These are phyloP conservation scores for Saccharomycopsis lassenensis DNA, from an alignment of 805 yeast genomes.

Conservation along the genomic window DNA sequence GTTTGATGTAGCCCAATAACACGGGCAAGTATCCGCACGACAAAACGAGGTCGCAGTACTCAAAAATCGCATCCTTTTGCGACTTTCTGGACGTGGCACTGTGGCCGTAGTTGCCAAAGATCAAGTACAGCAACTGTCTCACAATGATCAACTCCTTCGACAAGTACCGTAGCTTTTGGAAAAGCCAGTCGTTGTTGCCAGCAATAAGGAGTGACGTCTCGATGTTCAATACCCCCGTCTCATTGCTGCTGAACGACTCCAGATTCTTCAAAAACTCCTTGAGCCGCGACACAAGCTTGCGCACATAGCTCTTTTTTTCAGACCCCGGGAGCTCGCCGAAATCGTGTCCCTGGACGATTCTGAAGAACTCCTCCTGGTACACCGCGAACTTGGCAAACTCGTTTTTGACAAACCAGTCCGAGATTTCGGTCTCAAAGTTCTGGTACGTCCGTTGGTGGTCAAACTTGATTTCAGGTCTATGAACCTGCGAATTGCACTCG, in stretches of 20 bases:
- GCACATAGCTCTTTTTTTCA: constrained; percentile 8
- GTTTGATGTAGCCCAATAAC: too few relatives aligned
- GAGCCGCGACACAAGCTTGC: constrained; percentile 6
- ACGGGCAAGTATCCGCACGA: too few relatives aligned
- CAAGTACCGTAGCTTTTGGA: constrained; percentile 6
- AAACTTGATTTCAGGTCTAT: constrained; percentile 6
- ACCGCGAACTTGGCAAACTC: constrained; percentile 21
- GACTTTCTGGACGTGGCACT: too few relatives aligned
- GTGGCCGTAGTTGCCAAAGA: constrained; percentile 16
- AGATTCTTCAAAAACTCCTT: constrained; percentile 5
- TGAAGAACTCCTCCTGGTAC: constrained; percentile 9
- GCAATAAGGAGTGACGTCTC: constrained; percentile 11
- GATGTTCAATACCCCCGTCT: too few relatives aligned
- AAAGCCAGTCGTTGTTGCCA: constrained; percentile 14
- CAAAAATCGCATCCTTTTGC: too few relatives aligned
- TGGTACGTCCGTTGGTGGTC: constrained; percentile 8
- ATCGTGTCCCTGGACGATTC: constrained; percentile 1
- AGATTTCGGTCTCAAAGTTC: constrained; percentile 17
- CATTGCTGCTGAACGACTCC: too few relatives aligned
- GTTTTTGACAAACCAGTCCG: constrained; percentile 28
- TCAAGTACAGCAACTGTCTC: constrained; percentile 12
- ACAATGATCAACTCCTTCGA: constrained; percentile 10
- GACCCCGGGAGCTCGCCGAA: constrained; percentile 5
- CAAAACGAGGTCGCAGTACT: too few relatives aligned
- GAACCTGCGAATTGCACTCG: neutral